Base-by-base conservation (phyloP, 2,329 filamentous ascomycete genomes). In the Zymoseptoria passerinii region DNA sequence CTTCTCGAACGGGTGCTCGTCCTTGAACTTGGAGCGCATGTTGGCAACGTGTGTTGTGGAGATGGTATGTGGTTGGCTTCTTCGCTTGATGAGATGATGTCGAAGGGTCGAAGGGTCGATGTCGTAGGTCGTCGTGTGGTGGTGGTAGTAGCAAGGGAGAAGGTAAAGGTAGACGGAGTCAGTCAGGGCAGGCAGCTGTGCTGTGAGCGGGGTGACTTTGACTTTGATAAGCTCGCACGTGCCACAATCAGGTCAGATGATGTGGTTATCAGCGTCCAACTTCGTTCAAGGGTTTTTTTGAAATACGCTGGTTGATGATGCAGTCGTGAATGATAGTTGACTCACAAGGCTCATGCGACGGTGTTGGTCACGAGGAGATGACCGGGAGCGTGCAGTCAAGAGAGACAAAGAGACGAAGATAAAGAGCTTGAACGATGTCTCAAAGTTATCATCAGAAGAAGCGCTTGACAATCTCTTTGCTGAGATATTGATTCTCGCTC, bases 21-120 rank as follows among this genome's bases (percentile, higher is more conserved):
- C 94, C 91, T 99, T 99, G 80, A 99, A 99, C 86, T 97, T 97
- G 83, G 90, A 95, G 75, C 92, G 89, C 91, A 96, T 96, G 68
- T 73, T 90, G 82, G 73, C 73, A 74, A 75, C 74, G 67, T 69
- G 40, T 48, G 49, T 27, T 53, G 28, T 57, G 58, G 54, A 35
- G 54, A 49, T 54, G 23, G 28, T 50, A 28, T 58, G 58, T 40
- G 54, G 58, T 57, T 53, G 52, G 44, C 13, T 35, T 29, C 3
- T 49, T 49, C 19, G 53, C 13, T 49, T 52, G 35, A 3, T 53
- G 51, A n/a, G 50, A 49, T 53, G 50, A 23, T 56, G 29, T 23
- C 18, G 50, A 23, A 23, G 56, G 50, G 53, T 54, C 51, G 51
- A 29, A 10, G 56, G 50, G 28, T 52, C 48, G 55, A 53, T 57